A percentile compares a stretch with the other conserved stretches of the same genome.
phyloP scores from a whole-genome alignment of 352 stramenopile genomes.

The Phytopythium litorale region DNA sequence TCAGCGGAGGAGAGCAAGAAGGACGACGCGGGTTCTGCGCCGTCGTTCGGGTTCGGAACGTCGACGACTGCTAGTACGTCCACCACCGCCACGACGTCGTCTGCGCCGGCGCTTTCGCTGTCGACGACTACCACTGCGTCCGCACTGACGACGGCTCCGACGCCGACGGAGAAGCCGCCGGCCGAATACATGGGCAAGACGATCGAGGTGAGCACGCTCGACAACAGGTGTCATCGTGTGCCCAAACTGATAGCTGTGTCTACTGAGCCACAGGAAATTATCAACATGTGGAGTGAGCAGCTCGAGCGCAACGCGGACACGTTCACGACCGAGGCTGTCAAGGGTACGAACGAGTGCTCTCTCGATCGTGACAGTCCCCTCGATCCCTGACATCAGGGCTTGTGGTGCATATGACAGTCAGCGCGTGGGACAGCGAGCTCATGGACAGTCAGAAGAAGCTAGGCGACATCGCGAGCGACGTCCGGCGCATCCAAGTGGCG shows the following conservation, averaged over 20 bases:
- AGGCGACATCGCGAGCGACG: slow-evolving; percentile 77
- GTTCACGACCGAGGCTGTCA: slow-evolving; percentile 86
- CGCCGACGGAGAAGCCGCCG: slow-evolving; percentile 58
- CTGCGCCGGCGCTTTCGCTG: neutral
- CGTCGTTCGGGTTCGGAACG: slow-evolving; percentile 24
- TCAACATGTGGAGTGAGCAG: slow-evolving; percentile 89
- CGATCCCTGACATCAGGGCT: neutral
- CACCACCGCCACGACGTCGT: slow-evolving; percentile 12
- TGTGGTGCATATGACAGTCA: slow-evolving; percentile 35
- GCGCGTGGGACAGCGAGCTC: slow-evolving; percentile 78
- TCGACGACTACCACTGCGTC: slow-evolving; percentile 8
- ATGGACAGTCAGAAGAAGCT: slow-evolving; percentile 87
- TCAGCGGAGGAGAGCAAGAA: slow-evolving; percentile 24
- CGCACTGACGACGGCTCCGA: slow-evolving; percentile 26
- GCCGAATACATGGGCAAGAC: slow-evolving; percentile 85
- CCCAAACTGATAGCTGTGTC: neutral
- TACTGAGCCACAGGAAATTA: slow-evolving; percentile 55
- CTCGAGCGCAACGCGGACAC: slow-evolving; percentile 80
- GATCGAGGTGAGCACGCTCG: slow-evolving; percentile 47
- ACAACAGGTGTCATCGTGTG: neutral
- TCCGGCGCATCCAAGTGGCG: slow-evolving; percentile 79
- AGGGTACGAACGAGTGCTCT: slow-evolving; percentile 35
- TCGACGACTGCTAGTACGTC: slow-evolving; percentile 16
- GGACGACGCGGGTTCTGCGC: slow-evolving; percentile 9
- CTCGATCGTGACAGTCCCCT: neutral